These are phyloP conservation scores for Syncephalastrum monosporum DNA, from an alignment of 371 early-diverging fungal genomes.

Conservation along the genomic window DNA sequence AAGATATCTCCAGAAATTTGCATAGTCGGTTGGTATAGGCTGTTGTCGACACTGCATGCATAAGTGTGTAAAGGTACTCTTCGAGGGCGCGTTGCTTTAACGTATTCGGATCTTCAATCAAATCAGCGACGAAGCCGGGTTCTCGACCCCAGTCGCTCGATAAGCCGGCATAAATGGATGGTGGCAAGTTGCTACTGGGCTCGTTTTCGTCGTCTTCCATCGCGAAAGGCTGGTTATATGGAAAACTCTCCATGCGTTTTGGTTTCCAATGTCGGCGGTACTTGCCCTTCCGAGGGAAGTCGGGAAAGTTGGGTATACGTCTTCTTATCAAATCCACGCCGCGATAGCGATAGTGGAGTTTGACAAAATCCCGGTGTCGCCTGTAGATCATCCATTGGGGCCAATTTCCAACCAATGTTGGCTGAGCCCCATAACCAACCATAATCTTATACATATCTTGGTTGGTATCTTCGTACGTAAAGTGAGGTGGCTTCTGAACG, in stretches of 20 bases:
- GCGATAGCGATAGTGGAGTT: slow-evolving; percentile 52
- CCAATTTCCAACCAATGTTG: slow-evolving; percentile 4
- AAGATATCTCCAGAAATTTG: slow-evolving; percentile 61
- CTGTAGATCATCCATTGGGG: slow-evolving; percentile 54
- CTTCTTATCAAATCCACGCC: slow-evolving; percentile 30
- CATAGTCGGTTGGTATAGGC: slow-evolving; percentile 46
- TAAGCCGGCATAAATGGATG: slow-evolving; percentile 16
- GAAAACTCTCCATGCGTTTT: background rate
- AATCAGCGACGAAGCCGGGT: slow-evolving; percentile 13
- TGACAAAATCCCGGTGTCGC: slow-evolving; percentile 54
- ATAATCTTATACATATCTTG: slow-evolving; percentile 16
- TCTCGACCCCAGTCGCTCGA: background rate
- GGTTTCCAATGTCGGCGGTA: background rate
- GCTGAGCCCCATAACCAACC: slow-evolving; percentile 21
- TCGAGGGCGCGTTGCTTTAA: slow-evolving; percentile 46
- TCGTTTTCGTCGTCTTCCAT: slow-evolving; percentile 20
- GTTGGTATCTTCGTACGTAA: slow-evolving; percentile 1
- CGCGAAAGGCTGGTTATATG: slow-evolving; percentile 14
- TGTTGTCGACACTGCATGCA: slow-evolving; percentile 41
- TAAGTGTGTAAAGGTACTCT: slow-evolving; percentile 43
- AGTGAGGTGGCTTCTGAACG: background rate
- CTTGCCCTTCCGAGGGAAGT: slow-evolving; percentile 38
- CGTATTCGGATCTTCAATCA: slow-evolving; percentile 22
- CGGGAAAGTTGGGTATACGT: slow-evolving; percentile 35
- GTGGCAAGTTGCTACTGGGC: slow-evolving; percentile 1